phyloP scores from a whole-genome alignment of 2,329 filamentous ascomycete genomes.

The Ceratocystis huliohia region DNA sequence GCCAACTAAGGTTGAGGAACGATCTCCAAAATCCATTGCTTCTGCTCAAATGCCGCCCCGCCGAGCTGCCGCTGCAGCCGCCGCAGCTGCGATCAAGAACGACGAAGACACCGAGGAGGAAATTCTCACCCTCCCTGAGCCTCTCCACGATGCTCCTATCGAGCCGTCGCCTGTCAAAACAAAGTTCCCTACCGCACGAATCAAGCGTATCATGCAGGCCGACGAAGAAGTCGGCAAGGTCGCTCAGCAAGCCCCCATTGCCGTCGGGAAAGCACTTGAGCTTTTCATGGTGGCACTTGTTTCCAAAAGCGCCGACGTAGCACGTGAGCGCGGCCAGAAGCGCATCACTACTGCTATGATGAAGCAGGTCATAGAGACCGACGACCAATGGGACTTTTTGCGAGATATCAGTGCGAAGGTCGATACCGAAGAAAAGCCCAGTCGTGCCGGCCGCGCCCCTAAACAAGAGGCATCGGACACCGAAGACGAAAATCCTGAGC shows the following conservation, averaged over 20 bases:
- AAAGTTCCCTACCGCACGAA: slow-evolving; percentile 91
- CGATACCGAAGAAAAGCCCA: slow-evolving; percentile 42
- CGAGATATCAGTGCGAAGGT: slow-evolving; percentile 82
- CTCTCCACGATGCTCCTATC: slow-evolving; percentile 28
- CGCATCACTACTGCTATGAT: slow-evolving; percentile 82
- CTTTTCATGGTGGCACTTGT: slow-evolving; percentile 96
- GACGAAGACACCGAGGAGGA: slow-evolving; percentile 31
- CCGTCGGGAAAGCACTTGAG: slow-evolving; percentile 89
- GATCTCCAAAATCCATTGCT: slow-evolving; percentile 17
- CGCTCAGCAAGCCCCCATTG: slow-evolving; percentile 90
- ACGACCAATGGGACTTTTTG: slow-evolving; percentile 90
- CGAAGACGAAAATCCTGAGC: slow-evolving; percentile 37
- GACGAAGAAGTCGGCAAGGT: slow-evolving; percentile 98
- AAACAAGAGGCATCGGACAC: slow-evolving; percentile 34
- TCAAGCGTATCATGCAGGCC: slow-evolving; percentile 98
- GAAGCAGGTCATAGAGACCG: slow-evolving; percentile 75
- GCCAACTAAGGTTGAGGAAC: slow-evolving; percentile 13
- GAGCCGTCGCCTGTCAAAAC: slow-evolving; percentile 69
- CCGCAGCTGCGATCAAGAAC: slow-evolving; percentile 21
- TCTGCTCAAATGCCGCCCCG: slow-evolving; percentile 28
- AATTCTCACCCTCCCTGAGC: slow-evolving; percentile 25
- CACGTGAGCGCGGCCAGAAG: slow-evolving; percentile 71
- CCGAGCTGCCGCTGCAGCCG: slow-evolving; percentile 25
- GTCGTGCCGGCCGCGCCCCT: slow-evolving; percentile 29
- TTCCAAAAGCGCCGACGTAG: slow-evolving; percentile 73